phyloP scores from a whole-genome alignment of 768 basidiomycete species.

The Mycena vulgaris region DNA sequence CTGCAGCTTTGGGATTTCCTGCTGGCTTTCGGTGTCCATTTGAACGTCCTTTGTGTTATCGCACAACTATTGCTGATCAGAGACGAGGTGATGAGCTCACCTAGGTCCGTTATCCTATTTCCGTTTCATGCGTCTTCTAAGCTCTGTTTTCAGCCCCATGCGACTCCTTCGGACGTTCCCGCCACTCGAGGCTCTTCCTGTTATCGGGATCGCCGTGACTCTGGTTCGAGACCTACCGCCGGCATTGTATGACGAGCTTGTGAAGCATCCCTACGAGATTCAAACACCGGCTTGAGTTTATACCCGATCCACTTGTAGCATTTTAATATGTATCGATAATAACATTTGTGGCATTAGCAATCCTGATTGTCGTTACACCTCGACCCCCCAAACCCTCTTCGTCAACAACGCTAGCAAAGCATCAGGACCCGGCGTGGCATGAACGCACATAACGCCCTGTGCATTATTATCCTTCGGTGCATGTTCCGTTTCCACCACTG shows the following conservation, averaged over 20 bases:
- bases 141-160: constrained; percentile 80
- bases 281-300: constrained; percentile 38
- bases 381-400: constrained; percentile 72
- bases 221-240: constrained; percentile 92
- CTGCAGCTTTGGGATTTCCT: constrained; percentile 98
- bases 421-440: constrained; percentile 76
- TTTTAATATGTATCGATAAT: constrained; percentile 27
- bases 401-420: constrained; percentile 64
- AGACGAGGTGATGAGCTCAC: constrained; percentile 89
- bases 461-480: constrained; percentile 21
- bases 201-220: constrained; percentile 94
- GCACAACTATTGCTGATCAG: constrained; percentile 94
- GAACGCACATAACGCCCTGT: constrained; percentile 63
- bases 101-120: constrained; percentile 71
- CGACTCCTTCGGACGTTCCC: constrained; percentile 94
- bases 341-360: constrained; percentile 5
- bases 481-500: constrained; percentile 65
- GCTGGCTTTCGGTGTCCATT: constrained; percentile 94
- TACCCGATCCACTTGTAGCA: constrained; percentile 25
- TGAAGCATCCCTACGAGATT: constrained; percentile 86
- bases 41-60: constrained; percentile 97
- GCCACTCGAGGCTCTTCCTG: constrained; percentile 86
- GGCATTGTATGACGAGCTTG: constrained; percentile 90
- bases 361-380: constrained; percentile 37
- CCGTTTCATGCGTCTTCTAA: neutral